Base-by-base conservation (phyloP, 768 basidiomycete species). In the Boletus edulis region DNA sequence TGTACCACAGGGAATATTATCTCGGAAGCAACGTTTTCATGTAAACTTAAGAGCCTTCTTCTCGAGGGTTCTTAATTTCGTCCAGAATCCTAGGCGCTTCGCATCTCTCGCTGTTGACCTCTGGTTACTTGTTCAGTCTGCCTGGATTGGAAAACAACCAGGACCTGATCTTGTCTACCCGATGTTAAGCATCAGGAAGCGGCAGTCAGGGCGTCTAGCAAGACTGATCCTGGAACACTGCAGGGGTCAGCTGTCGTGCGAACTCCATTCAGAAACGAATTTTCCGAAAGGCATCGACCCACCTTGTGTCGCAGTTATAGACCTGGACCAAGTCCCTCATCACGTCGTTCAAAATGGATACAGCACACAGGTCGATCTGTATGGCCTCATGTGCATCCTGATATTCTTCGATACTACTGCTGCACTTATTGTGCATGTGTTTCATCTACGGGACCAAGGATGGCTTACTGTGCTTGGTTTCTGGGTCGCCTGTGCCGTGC, bases 121-220 rank as follows among this genome's bases (percentile, higher is more conserved):
- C 9, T 39, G 18, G 29, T 13, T 52, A 11, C 52, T 48, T 24
- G 4, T 53, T 40, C 39, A 18, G 5, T 46, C 52, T 27, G 9
- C 13, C 37, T 53, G 45, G 52, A 27, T 38, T 3, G n/a, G 20
- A 38, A 46, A 17, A 20, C 50, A 42, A 40, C 10, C 15, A 2
- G 54, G 39, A 13, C 54, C 47, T 18, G 42, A 55, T 14, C 5
- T 49, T 13, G 46, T 56, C 41, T 46, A 52, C 22, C 55, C 51
- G 8, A 42, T 52, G 51, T 31, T 46, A 13, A 38, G 55, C 44
- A 52, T 56, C 24, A 47, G 18, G 32, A 46, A 47, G 31, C 46
- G 24, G 22, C 51, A 46, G 18, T 52, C 51, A 14, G 55, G 51
- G 1, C 50, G n/a, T 20, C 50, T 52, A 24, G 51, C 51, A 1